Conservation (phyloP, 2,329 filamentous ascomycete species). For the Scopulariopsis brevicaulis region DNA sequence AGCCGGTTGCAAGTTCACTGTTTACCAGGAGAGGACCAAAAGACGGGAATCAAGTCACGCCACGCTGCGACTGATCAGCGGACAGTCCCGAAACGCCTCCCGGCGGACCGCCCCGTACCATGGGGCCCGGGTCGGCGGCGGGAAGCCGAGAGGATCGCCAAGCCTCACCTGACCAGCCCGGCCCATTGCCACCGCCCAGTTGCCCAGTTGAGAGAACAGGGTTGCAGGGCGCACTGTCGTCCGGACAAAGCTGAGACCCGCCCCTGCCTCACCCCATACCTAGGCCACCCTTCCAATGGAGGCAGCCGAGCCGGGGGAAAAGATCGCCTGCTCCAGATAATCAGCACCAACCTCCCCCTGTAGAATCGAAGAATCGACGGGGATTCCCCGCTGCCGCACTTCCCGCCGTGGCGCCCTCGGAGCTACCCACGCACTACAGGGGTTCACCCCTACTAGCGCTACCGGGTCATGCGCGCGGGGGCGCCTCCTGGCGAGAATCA, state of each 20-base stretch:
- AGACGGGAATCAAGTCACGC: neutral
- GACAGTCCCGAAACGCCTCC: neutral
- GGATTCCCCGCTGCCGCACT: neutral
- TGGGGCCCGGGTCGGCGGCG: neutral
- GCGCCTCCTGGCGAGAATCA: neutral
- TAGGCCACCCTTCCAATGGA: neutral
- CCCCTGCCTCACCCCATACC: neutral
- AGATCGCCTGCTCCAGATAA: neutral
- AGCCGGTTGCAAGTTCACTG: neutral
- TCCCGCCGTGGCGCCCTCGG: neutral
- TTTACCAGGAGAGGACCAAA: neutral
- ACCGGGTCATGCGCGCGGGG: neutral
- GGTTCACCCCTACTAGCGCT: neutral
- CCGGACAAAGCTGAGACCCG: neutral
- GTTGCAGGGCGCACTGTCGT: neutral
- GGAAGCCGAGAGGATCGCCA: neutral
- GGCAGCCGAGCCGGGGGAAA: neutral
- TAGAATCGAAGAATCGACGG: neutral
- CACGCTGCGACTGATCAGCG: slow-evolving; percentile 3
- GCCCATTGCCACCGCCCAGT: neutral
- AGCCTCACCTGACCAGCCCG: neutral
- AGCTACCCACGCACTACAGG: neutral
- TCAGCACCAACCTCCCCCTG: neutral
- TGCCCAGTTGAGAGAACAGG: neutral
- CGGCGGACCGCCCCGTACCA: neutral